phyloP scores from a whole-genome alignment of 1,139 yeast genomes.

The Candida neerlandica region DNA sequence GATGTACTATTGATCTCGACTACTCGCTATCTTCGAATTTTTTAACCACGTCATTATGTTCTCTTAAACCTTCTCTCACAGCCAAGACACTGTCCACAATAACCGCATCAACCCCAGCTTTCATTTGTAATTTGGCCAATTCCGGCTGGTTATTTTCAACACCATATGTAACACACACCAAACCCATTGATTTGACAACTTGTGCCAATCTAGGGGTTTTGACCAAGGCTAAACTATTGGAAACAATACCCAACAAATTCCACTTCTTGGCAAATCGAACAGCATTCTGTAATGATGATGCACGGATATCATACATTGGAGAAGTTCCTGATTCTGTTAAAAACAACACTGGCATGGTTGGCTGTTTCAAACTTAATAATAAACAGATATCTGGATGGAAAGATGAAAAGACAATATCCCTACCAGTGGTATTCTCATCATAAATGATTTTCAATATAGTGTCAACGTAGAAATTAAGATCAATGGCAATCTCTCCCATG shows the following conservation, averaged over 20 bases:
- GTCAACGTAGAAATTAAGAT: constrained; percentile 84
- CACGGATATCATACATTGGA: constrained; percentile 85
- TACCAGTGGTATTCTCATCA: constrained; percentile 69
- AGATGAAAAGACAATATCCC: constrained; percentile 89
- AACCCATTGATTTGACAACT: constrained; percentile 85
- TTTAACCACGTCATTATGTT: constrained; percentile 26
- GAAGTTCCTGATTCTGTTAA: constrained; percentile 87
- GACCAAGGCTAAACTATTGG: constrained; percentile 83
- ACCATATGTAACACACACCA: constrained; percentile 95
- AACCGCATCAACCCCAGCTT: constrained; percentile 96
- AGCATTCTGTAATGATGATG: constrained; percentile 87
- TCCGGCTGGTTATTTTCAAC: constrained; percentile 82
- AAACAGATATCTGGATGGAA: constrained; percentile 95
- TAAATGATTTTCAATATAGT: constrained; percentile 80
- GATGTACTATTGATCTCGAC: neutral
- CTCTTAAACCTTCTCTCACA: constrained; percentile 77
- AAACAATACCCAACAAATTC: constrained; percentile 90
- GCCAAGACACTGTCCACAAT: constrained; percentile 95
- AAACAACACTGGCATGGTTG: constrained; percentile 85
- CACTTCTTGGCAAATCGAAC: constrained; percentile 89
- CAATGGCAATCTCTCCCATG: constrained; percentile 83
- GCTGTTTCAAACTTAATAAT: constrained; percentile 86
- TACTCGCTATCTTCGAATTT: constrained; percentile 17
- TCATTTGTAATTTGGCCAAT: constrained; percentile 82
- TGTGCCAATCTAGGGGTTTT: constrained; percentile 86